Evolutionary conservation across 306 rosid genomes (phyloP).

Genomic region (Dicorynia guianensis): DNA sequence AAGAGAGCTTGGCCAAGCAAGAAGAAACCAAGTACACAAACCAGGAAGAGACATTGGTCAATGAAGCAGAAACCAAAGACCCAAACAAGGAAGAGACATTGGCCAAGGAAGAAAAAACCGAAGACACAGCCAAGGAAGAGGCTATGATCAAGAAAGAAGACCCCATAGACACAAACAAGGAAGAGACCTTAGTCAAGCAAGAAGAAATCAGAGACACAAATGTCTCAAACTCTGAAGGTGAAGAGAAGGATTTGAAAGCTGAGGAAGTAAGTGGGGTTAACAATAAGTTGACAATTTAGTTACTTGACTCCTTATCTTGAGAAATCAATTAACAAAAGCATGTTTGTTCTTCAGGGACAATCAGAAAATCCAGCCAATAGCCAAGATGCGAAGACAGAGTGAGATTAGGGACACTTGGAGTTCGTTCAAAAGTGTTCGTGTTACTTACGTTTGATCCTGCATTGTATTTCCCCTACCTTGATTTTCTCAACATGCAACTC

Average conservation of each 20-base stretch:
- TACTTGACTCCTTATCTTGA: not conserved
- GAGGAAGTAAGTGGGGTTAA: constrained; percentile 37
- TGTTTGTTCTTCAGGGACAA: constrained; percentile 38
- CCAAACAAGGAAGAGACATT: constrained; percentile 13
- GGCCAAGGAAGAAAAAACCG: constrained; percentile 28
- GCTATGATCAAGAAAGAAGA: constrained; percentile 1
- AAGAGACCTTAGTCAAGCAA: constrained; percentile 18
- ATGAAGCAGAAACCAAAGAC: constrained; percentile 29
- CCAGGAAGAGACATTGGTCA: not conserved
- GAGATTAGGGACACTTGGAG: not conserved
- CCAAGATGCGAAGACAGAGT: constrained; percentile 13
- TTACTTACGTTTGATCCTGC: not conserved
- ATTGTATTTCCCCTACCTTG: not conserved
- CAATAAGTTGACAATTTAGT: not conserved
- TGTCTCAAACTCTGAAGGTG: constrained; percentile 39
- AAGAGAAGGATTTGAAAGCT: constrained; percentile 36
- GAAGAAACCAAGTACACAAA: too few species aligned
- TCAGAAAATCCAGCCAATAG: constrained; percentile 5
- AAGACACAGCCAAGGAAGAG: constrained; percentile 2
- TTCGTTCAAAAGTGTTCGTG: not conserved
- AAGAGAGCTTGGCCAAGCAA: not conserved
- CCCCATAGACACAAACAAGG: not conserved
- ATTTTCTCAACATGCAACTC: not conserved
- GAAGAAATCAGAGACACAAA: constrained; percentile 30
- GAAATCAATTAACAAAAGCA: constrained; percentile 2